Base-by-base conservation (phyloP, 345 rosid genomes). In the Barbarea vulgaris region DNA sequence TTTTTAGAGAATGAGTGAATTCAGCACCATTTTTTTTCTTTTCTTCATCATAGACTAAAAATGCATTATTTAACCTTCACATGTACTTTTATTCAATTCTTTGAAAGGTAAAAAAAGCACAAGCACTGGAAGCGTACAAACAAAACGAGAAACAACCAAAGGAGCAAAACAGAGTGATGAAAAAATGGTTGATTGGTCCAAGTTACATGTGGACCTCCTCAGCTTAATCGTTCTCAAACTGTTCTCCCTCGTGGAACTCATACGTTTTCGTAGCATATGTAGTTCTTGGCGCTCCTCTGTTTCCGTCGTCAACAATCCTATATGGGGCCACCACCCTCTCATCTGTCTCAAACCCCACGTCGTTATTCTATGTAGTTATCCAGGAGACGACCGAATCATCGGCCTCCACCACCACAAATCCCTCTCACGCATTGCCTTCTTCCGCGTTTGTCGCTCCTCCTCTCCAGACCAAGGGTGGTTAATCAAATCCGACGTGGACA, bases 231-330 rank as follows among this genome's bases (percentile, higher is more conserved):
- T 17, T 6, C 41, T 15, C 2, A 52, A 25, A 9, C 30, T 56
- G n/a, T 55, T 37, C 42, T 54, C 74, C 2, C 9, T 6, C 55
- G 4, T 70, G 12, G 65, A 64, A 42, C 22, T 56, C 28, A 4
- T 30, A 30, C 65, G 65, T 37, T 56, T 70, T 18, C 66, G 31
- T 17, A 54, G 41, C 64, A 58, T 70, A 8, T 70, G 65, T 18
- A 27, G 13, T 2, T 41, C 65, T 10, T 70, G 66, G 66, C 56
- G 21, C 17, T 70, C 65, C 28, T 33, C 64, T 15, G 5, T 4
- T 14, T 3, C 25, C 8, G 7, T 4, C 2, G 27, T 9, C 9
- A 30, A 15, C 14, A 56, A 8, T 30, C 61, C 13, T 30, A 15
- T 30, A 39, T 18, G 4, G 13, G 30, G 9, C 17, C 2, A 2